Evolutionary conservation across 2,329 filamentous ascomycete genomes (phyloP), one percentile per base, ranked within the genome.

Genomic region (Hyphodiscus sp.): DNA sequence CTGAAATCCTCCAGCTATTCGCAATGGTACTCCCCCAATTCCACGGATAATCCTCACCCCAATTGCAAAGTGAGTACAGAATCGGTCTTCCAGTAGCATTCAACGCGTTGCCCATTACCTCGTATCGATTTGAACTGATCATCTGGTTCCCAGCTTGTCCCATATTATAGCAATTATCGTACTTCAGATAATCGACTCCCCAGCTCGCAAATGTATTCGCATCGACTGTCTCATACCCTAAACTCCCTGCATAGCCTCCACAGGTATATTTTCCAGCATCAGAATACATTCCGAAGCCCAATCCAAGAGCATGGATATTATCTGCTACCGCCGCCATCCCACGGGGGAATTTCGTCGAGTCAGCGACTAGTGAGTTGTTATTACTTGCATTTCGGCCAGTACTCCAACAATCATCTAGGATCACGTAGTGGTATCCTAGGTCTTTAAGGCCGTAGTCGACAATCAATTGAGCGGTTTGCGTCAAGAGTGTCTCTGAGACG

Each of bases 141-240:
- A 51, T 63, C 53, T 57, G 67, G 57, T 64, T 68, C 60, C 77
- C 77, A n/a, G 72, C 73, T 52, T 77, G 73, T 8, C 78, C 78
- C 55, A 75, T 69, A 57, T 80, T 79, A 63, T 73, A 79, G 67
- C 78, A 81, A 61, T 81, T 81, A 65, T 81, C 78, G 59, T 80
- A 80, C 62, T 80, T 78, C 20, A 78, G 63, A 58, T 78, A 78
- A 63, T 76, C 74, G 30, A 79, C 74, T 1, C 74, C 77, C 74
- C 76, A 78, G 16, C 65, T 67, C 1, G 78, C 77, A 62, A 74
- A 81, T 0, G 73, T 71, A 16, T 74, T 64, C 0, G 79, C 79
- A 63, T 82, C 79, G 26, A 75, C 69, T 33, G 72, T 69, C 61
- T 80, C 79, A 59, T 77, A 72, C 5, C 74, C 77, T 42, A 78